Conservation (phyloP, 2,329 filamentous ascomycete species). For the Coniosporium uncinatum region DNA sequence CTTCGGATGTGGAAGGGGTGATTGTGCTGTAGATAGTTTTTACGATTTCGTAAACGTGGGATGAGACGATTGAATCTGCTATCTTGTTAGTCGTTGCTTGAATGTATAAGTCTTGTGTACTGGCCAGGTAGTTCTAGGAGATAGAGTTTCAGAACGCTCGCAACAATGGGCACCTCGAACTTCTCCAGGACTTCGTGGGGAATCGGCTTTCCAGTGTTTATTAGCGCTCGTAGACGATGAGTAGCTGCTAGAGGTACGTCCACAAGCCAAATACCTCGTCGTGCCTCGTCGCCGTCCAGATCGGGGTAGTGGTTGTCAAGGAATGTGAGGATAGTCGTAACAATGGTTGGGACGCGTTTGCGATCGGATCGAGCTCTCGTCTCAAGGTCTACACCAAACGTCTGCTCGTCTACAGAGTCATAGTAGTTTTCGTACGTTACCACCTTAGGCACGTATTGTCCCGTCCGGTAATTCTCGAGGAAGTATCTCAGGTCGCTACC, state of each 20-base stretch:
- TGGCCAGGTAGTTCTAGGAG: conserved; percentile 88
- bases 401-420: conserved; percentile 94
- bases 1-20: conserved; percentile 68
- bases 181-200: conserved; percentile 72
- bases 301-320: conserved; percentile 94
- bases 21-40: conserved; percentile 93
- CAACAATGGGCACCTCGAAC: conserved; percentile 92
- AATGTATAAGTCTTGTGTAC: conserved; percentile 18
- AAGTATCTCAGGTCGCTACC: conserved; percentile 86
- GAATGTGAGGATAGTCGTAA: conserved; percentile 92
- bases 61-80: conserved; percentile 95
- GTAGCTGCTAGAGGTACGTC: conserved; percentile 84
- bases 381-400: conserved; percentile 97
- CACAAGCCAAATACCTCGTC: conserved; percentile 88
- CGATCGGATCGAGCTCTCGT: conserved; percentile 88
- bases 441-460: conserved; percentile 85
- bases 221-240: conserved; percentile 73
- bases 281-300: conserved; percentile 90
- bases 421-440: conserved; percentile 99
- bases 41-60: conserved; percentile 97
- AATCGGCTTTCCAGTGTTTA: conserved; percentile 86
- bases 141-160: conserved; percentile 89
- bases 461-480: conserved; percentile 94
- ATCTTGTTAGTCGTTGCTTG: conserved; percentile 3
- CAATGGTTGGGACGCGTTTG: conserved; percentile 88